Percentiles rank a stretch among this genome's conserved stretches.
phyloP scores from a whole-genome alignment of 1,139 yeast genomes.

The Candida mesenterica region DNA sequence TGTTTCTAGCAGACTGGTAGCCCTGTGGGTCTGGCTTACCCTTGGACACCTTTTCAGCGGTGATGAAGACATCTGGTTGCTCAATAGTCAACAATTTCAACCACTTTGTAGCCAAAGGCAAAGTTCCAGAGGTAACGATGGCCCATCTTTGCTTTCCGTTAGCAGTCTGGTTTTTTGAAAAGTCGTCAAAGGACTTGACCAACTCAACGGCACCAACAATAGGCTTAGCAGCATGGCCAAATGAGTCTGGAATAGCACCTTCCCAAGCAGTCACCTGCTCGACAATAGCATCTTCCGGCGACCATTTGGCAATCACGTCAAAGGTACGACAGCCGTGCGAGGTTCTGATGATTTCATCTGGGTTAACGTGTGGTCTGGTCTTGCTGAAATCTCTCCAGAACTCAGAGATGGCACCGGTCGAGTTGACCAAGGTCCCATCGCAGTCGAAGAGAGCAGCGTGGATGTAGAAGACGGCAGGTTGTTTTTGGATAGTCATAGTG shows the following conservation, averaged over 20 bases:
- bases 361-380: constrained; percentile 67
- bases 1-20: constrained; percentile 62
- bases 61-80: constrained; percentile 70
- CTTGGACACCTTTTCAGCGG: constrained; percentile 72
- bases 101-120: constrained; percentile 77
- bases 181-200: constrained; percentile 51
- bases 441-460: constrained; percentile 69
- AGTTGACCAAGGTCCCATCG: constrained; percentile 81
- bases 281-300: constrained; percentile 69
- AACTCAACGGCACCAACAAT: constrained; percentile 73
- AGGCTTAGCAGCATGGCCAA: constrained; percentile 68
- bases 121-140: constrained; percentile 81
- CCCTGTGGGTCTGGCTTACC: constrained; percentile 90
- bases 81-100: constrained; percentile 60
- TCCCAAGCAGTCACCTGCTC: constrained; percentile 70
- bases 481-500: constrained; percentile 31
- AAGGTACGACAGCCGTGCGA: constrained; percentile 83
- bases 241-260: constrained; percentile 68
- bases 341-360: constrained; percentile 67
- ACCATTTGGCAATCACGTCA: constrained; percentile 72
- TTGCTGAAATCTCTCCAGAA: constrained; percentile 76
- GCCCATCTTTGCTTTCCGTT: constrained; percentile 63
- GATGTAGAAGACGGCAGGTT: constrained; percentile 47
- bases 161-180: constrained; percentile 41
- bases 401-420: constrained; percentile 79